These are phyloP conservation scores for Colletotrichum echinochloae DNA, from an alignment of 2,329 filamentous ascomycete genomes.

Conservation along the genomic window DNA sequence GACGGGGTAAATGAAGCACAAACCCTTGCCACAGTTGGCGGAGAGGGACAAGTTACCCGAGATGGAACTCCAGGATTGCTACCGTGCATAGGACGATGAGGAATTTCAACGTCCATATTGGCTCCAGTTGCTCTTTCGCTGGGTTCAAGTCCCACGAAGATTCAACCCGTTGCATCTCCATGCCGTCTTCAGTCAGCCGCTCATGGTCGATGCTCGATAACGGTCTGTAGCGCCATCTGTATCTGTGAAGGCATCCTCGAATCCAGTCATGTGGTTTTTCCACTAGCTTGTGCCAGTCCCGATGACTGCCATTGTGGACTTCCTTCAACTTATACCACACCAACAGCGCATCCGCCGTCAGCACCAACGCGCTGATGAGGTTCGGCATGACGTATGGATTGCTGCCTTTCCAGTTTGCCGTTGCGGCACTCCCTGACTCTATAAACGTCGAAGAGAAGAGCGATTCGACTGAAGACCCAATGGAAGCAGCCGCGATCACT, in stretches of 20 bases:
- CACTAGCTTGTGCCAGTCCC: background rate
- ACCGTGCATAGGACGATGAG: background rate
- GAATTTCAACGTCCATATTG: constrained; percentile 1
- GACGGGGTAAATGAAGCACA: background rate
- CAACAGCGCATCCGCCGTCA: background rate
- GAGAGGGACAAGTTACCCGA: background rate
- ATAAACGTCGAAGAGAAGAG: no score
- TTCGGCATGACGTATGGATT: background rate
- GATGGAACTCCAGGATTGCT: constrained; percentile 8
- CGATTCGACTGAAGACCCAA: background rate
- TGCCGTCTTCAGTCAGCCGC: no score
- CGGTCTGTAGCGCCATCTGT: background rate
- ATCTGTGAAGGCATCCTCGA: background rate
- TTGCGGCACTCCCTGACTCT: background rate
- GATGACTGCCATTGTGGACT: background rate
- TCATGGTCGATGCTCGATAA: background rate
- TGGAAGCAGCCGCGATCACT: background rate
- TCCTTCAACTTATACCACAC: constrained; percentile 9
- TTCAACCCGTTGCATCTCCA: background rate
- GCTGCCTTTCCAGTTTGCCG: background rate
- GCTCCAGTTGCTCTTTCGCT: background rate
- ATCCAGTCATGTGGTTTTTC: background rate
- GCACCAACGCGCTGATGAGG: background rate
- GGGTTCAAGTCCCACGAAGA: no score
- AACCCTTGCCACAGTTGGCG: rapidly evolving